Base-by-base conservation (phyloP, 1,139 yeast genomes). In the Zygoascus sp. region DNA sequence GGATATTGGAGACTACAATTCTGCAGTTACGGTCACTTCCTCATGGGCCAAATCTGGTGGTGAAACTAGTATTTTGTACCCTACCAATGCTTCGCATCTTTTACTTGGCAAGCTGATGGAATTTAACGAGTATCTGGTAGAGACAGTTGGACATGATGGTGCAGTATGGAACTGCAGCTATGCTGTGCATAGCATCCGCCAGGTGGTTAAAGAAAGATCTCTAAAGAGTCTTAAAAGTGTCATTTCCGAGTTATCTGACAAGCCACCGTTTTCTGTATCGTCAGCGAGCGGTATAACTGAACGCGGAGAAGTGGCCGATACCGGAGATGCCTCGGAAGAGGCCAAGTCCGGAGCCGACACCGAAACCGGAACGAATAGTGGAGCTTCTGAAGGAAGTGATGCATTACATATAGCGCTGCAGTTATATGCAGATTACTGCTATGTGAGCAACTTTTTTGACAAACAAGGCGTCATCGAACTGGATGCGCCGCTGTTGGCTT, bases 391-490 rank as follows among this genome's bases (percentile, higher is more conserved):
- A 11, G 40, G 22, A 7, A 37, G 5, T 22, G 25, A 2, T 4
- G 4, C 15, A 30, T 13, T 30, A 19, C 5, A 20, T 10, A 30
- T 19, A 9, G 37, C 36, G 6, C 39, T 42, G 11, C 50, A 47
- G 32, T 11, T 47, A 8, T 47, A 35, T 38, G 47, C 47, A 9
- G 50, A 47, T 32, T 32, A 28, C 10, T 23, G 36, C 7, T 47
- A 44, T 34, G 27, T 40, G 22, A 32, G 38, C 15, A 36, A 30
- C 11, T 36, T 47, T 9, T 47, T 48, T 23, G 45, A 40, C 16
- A 17, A 37, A 30, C 10, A 10, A 23, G n/a, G 15, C 7, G 21
- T 27, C 2, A 4, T 6, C 2, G 23, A 20, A 9, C 32, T 38
- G 22, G 25, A 13, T 11, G 15, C 27, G 7, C 15, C 35, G 15